Base-by-base conservation (phyloP, 2,329 filamentous ascomycete genomes). In the Ophiosphaerella narmari region DNA sequence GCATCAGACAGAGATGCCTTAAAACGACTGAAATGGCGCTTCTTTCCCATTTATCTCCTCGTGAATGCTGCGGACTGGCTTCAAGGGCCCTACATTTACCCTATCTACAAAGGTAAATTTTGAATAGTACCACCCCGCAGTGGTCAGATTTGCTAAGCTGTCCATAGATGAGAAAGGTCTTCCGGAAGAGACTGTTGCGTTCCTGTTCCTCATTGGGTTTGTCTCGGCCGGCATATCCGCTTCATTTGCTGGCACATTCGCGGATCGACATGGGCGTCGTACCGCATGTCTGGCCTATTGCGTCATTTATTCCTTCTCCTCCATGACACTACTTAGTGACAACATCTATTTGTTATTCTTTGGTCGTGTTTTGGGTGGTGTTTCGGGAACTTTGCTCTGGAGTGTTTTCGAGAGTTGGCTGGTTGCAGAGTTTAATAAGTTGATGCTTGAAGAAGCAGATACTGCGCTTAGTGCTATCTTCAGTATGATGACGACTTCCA, bases 331-430 rank as follows among this genome's bases (percentile, higher is more conserved):
- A 43, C 68, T 84, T 24, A 75, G 76, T 41, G 71, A 77, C 23
- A 70, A 75, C 49, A 70, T 79, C 12, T 65, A 65, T 11, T 23
- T 82, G 9, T 71, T 86, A 5, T 79, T 84, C 45, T 46, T 75
- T 1, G 83, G 83, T 11, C 75, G 83, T 41, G 65, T 81, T 0
- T 74, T 84, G 4, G 82, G 81, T 18, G 83, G 83, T 0, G 52
- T 85, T 39, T 79, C 77, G 24, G 81, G 82, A 31, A 83, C 81
- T 23, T 66, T 86, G 35, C 74, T 86, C 26, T 85, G 82, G 72
- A 82, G 77, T 37, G 80, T 78, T 5, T 85, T 85, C 55, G 82
- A 86, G 65, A 82, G 80, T 58, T 86, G 83, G 82, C 81, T 86
- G 74, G 78, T 86, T 24, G 77, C 80, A 39, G 82, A 86, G 59